These are phyloP conservation scores for Meira nashicola DNA, from an alignment of 1,284 basidiomycete genomes.

Conservation along the genomic window DNA sequence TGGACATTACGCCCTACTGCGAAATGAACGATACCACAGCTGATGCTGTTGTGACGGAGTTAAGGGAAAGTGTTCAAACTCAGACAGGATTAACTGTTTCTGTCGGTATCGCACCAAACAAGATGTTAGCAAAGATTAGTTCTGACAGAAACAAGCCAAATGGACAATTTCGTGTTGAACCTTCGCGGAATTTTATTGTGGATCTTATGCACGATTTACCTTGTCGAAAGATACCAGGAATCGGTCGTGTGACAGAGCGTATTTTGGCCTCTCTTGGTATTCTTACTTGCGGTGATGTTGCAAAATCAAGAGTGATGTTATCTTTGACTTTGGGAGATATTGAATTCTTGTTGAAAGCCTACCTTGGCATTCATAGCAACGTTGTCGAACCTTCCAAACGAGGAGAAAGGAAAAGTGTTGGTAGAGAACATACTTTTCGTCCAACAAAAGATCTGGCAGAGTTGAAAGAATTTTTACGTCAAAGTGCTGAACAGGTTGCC, in stretches of 20 bases:
- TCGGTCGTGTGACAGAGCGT: constrained; percentile 48
- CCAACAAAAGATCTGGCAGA: constrained; percentile 28
- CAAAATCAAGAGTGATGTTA: constrained; percentile 39
- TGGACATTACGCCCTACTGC: constrained; percentile 73
- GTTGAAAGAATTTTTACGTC: constrained; percentile 29
- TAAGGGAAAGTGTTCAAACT: constrained; percentile 29
- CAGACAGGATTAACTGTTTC: constrained; percentile 72
- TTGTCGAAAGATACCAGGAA: constrained; percentile 47
- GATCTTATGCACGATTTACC: constrained; percentile 42
- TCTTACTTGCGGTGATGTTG: constrained; percentile 46
- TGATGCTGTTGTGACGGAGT: constrained; percentile 65
- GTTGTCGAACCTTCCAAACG: constrained; percentile 40
- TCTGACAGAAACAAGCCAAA: constrained; percentile 65
- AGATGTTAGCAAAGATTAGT: constrained; percentile 75
- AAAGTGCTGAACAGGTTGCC: constrained; percentile 36
- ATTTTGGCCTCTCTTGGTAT: constrained; percentile 42
- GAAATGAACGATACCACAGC: constrained; percentile 63
- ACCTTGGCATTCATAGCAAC: constrained; percentile 42
- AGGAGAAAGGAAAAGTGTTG: constrained; percentile 43
- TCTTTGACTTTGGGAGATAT: constrained; percentile 34
- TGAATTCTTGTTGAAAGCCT: constrained; percentile 39
- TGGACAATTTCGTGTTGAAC: constrained; percentile 38
- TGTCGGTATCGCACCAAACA: constrained; percentile 61
- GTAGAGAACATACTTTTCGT: constrained; percentile 48
- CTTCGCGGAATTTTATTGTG: constrained; percentile 32